Conservation (phyloP, 371 early-diverging fungal genomes). For the Rhizopus stolonifer region DNA sequence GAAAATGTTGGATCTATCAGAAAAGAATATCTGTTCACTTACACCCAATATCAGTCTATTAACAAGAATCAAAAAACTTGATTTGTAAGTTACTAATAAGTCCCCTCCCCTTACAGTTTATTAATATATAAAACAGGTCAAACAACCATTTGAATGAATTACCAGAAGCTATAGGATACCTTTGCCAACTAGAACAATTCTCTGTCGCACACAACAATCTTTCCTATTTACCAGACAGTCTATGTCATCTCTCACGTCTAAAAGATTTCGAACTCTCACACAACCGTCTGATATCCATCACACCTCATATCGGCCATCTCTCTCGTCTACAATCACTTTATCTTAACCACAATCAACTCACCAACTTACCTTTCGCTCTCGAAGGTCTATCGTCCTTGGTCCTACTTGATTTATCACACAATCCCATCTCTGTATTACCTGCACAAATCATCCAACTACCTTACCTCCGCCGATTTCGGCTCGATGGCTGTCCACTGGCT, state of each 20-base stretch:
- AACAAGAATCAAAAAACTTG: constrained; percentile 22
- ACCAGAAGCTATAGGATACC: constrained; percentile 66
- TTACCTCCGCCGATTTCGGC: constrained; percentile 52
- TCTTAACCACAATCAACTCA: constrained; percentile 21
- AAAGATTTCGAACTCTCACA: constrained; percentile 53
- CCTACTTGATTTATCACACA: constrained; percentile 62
- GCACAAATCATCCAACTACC: constrained; percentile 48
- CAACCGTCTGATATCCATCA: constrained; percentile 52
- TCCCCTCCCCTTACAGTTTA: too few relatives aligned
- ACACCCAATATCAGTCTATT: constrained; percentile 25
- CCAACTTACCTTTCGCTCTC: constrained; percentile 61
- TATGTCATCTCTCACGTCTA: constrained; percentile 60
- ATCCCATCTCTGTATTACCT: constrained; percentile 44
- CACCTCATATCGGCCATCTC: constrained; percentile 38
- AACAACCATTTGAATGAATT: constrained; percentile 60
- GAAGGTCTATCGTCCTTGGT: constrained; percentile 61
- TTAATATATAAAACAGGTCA: constrained; percentile 21
- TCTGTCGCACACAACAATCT: constrained; percentile 61
- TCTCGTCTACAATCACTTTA: constrained; percentile 23
- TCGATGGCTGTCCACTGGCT: constrained; percentile 52
- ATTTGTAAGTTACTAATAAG: too few relatives aligned
- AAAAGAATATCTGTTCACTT: constrained; percentile 9
- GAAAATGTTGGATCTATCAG: constrained; percentile 13
- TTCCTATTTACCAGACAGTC: constrained; percentile 59
- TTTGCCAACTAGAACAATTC: constrained; percentile 57